A percentile compares a stretch with the other conserved stretches of the same genome.
Evolutionary conservation across 352 stramenopile genomes (phyloP).

Genomic region (Pythium vanterpoolii): DNA sequence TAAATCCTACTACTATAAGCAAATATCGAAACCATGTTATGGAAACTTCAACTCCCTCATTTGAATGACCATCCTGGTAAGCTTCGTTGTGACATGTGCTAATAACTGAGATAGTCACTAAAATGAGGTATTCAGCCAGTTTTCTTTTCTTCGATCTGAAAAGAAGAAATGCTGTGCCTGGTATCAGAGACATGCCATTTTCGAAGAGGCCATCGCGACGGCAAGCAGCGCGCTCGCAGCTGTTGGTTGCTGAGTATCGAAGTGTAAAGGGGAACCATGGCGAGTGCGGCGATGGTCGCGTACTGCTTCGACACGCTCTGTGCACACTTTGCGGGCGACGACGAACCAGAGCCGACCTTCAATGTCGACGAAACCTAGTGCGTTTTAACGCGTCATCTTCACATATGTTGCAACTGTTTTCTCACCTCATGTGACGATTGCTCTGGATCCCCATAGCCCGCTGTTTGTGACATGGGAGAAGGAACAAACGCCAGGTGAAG

Average conservation of each 20-base stretch:
- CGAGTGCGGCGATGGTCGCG: constrained; percentile 75
- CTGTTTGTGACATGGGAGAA: constrained; percentile 87
- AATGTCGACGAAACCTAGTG: constrained; percentile 59
- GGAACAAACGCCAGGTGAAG: constrained; percentile 39
- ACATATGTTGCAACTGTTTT: not conserved
- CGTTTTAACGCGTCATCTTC: not conserved
- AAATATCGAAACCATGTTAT: constrained; percentile 5
- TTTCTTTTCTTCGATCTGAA: not conserved
- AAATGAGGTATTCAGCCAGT: constrained; percentile 2
- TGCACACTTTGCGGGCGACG: constrained; percentile 53
- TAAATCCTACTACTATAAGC: not conserved
- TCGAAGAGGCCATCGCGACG: constrained; percentile 4
- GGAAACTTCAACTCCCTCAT: constrained; percentile 14
- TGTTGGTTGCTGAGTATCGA: not conserved
- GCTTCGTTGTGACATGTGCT: not conserved
- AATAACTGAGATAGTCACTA: constrained; percentile 15
- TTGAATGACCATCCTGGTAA: not conserved
- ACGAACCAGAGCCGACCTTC: constrained; percentile 52
- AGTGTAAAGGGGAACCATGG: constrained; percentile 35
- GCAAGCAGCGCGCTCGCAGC: not conserved
- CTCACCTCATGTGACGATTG: not conserved
- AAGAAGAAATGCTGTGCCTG: not conserved
- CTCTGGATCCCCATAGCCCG: constrained; percentile 30
- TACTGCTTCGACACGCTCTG: constrained; percentile 85
- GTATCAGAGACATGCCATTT: not conserved